These are phyloP conservation scores for Talaromyces thailandensis DNA, from an alignment of 495 filamentous ascomycete genomes.

Conservation along the genomic window DNA sequence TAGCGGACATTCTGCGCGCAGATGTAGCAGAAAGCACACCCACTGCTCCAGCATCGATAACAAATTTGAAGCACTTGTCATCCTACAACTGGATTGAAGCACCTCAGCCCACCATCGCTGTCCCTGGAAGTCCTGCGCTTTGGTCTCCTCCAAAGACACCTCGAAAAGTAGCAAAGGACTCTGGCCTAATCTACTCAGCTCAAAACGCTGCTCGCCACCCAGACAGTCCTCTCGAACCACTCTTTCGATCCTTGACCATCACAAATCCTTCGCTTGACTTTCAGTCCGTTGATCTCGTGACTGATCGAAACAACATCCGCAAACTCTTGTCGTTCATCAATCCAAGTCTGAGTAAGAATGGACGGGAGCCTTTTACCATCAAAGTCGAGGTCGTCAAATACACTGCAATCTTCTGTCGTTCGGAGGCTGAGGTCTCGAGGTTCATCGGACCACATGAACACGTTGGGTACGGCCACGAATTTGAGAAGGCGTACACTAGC, in stretches of 20 bases:
- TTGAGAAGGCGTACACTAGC: slow-evolving; percentile 41
- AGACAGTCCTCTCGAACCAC: slow-evolving; percentile 36
- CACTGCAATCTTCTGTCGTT: slow-evolving; percentile 16
- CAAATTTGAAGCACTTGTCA: slow-evolving; percentile 29
- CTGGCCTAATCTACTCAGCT: slow-evolving; percentile 13
- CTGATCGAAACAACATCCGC: slow-evolving; percentile 44
- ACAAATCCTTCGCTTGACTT: slow-evolving; percentile 35
- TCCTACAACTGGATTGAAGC: slow-evolving; percentile 44
- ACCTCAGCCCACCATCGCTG: slow-evolving; percentile 16
- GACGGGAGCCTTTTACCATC: slow-evolving; percentile 32
- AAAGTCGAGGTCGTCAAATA: slow-evolving; percentile 28
- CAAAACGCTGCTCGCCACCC: slow-evolving; percentile 16
- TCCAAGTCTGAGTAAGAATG: slow-evolving; percentile 11
- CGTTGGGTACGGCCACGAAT: slow-evolving; percentile 36
- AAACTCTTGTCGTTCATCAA: slow-evolving; percentile 41
- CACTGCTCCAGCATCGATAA: slow-evolving; percentile 14
- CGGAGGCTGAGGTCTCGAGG: slow-evolving; percentile 20
- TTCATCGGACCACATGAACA: slow-evolving; percentile 26
- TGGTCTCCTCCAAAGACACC: slow-evolving; percentile 9
- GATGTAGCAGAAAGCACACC: background rate
- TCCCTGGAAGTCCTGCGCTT: slow-evolving; percentile 13
- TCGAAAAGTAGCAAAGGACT: slow-evolving; percentile 9
- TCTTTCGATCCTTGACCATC: slow-evolving; percentile 39
- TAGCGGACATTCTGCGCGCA: background rate
- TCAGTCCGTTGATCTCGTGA: slow-evolving; percentile 32